A percentile compares a stretch with the other conserved stretches of the same genome.
These are phyloP conservation scores for Syzygium malaccense DNA, from an alignment of 441 rosid species.

Conservation along the genomic window DNA sequence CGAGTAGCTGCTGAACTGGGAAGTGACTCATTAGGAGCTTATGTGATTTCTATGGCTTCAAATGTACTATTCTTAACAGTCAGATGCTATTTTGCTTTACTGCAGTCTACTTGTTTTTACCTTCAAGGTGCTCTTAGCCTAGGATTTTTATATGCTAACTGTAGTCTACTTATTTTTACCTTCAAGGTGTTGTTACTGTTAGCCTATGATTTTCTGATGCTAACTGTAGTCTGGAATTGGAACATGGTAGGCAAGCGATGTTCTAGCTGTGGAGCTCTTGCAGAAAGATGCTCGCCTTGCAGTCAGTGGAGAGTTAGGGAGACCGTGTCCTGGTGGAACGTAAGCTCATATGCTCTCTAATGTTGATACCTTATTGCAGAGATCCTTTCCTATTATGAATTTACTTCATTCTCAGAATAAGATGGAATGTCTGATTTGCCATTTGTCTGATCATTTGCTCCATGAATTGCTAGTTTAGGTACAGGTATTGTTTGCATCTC, in stretches of 20 bases:
- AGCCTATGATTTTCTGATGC: neutral
- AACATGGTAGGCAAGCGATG: constrained; percentile 81
- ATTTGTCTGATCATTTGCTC: neutral
- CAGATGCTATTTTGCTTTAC: neutral
- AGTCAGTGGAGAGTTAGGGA: constrained; percentile 79
- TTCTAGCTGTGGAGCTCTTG: constrained; percentile 92
- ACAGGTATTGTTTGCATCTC: neutral
- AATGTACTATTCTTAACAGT: constrained; percentile 37
- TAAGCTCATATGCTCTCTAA: constrained; percentile 24
- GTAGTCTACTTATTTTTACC: neutral
- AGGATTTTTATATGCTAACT: neutral
- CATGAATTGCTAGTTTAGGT: neutral
- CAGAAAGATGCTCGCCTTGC: constrained; percentile 95
- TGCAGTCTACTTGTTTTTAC: neutral
- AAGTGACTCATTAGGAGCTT: constrained; percentile 96
- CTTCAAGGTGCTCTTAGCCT: neutral
- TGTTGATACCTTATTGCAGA: neutral
- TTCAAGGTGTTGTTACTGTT: neutral
- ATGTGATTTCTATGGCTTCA: constrained; percentile 97
- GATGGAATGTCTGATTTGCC: neutral
- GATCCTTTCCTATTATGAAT: neutral
- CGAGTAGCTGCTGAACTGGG: constrained; percentile 96
- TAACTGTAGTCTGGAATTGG: constrained; percentile 7
- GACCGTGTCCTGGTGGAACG: constrained; percentile 92
- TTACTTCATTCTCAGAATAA: neutral